A percentile compares a stretch with the other conserved stretches of the same genome.
phyloP scores from a whole-genome alignment of 371 early-diverging fungal genomes.

The Entomophthora muscae region DNA sequence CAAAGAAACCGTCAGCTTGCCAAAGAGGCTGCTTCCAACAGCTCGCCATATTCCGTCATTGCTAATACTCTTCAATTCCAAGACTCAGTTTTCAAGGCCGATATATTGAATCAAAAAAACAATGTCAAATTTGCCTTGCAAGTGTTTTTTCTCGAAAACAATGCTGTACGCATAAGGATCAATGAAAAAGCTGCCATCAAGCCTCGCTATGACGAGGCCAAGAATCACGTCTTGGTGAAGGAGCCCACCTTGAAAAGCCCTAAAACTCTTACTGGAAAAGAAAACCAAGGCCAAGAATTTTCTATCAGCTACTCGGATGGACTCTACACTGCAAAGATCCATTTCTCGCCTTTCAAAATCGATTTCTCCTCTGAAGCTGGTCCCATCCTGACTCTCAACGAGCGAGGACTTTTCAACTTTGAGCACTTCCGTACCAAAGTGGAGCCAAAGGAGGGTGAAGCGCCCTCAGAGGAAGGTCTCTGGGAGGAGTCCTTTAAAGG shows the following conservation, averaged over 20 bases:
- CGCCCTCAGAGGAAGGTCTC: constrained; percentile 32
- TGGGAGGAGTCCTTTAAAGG: constrained; percentile 83
- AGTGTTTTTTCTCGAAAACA: background rate
- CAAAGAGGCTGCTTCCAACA: constrained; percentile 25
- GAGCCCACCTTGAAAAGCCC: constrained; percentile 14
- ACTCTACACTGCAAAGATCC: constrained; percentile 13
- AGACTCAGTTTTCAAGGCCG: constrained; percentile 29
- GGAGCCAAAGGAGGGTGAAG: constrained; percentile 14
- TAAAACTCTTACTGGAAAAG: constrained; percentile 13
- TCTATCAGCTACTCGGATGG: background rate
- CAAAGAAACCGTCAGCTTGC: constrained; percentile 75
- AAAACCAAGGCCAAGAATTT: constrained; percentile 14
- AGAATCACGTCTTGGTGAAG: constrained; percentile 29
- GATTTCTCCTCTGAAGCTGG: constrained; percentile 39
- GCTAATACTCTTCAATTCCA: constrained; percentile 25
- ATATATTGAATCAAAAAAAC: constrained; percentile 33
- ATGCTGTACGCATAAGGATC: constrained; percentile 34
- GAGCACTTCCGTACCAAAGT: constrained; percentile 56
- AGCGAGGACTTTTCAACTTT: constrained; percentile 62
- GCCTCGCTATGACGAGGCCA: constrained; percentile 53
- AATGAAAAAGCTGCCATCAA: constrained; percentile 44
- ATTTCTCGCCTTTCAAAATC: constrained; percentile 38
- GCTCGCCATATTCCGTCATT: constrained; percentile 42
- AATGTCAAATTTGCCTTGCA: constrained; percentile 15
- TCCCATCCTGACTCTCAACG: constrained; percentile 56